Evolutionary conservation across 441 rosid species (phyloP).

Genomic region (Sinapis alba): DNA sequence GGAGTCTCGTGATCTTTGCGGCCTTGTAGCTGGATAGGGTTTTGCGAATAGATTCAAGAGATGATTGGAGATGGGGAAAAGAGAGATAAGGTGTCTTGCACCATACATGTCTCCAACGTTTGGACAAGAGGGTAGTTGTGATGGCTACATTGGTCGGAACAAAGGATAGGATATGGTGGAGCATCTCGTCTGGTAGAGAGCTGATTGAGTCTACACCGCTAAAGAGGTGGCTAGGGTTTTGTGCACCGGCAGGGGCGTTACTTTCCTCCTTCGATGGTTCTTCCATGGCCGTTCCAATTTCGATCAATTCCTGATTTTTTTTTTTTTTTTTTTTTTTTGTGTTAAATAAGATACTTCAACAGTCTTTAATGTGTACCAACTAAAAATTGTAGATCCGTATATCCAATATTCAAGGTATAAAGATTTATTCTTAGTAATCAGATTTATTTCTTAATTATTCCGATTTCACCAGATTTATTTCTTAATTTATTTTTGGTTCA

Average conservation of each 20-base stretch:
- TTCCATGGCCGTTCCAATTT: neutral
- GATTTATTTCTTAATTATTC: neutral
- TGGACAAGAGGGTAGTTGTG: neutral
- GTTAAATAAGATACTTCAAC: neutral
- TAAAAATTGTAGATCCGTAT: neutral
- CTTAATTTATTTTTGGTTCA: too few species aligned
- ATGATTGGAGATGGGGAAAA: neutral
- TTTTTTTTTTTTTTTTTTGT: neutral
- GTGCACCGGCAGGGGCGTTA: neutral
- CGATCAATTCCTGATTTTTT: neutral
- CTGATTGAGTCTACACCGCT: neutral
- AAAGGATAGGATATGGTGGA: constrained; percentile 4
- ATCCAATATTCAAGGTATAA: neutral
- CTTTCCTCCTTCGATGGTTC: neutral
- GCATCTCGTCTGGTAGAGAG: neutral
- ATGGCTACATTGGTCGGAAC: neutral
- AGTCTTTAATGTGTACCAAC: neutral
- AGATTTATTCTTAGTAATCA: neutral
- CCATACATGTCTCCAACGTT: constrained; percentile 2
- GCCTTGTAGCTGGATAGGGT: neutral
- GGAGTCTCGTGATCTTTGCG: neutral
- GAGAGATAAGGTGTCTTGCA: neutral
- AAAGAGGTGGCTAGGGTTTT: neutral
- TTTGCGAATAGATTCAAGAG: neutral
- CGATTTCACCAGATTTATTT: neutral